These are phyloP conservation scores for Cladosporium sp. DNA, from an alignment of 2,329 filamentous ascomycete genomes.

Conservation along the genomic window DNA sequence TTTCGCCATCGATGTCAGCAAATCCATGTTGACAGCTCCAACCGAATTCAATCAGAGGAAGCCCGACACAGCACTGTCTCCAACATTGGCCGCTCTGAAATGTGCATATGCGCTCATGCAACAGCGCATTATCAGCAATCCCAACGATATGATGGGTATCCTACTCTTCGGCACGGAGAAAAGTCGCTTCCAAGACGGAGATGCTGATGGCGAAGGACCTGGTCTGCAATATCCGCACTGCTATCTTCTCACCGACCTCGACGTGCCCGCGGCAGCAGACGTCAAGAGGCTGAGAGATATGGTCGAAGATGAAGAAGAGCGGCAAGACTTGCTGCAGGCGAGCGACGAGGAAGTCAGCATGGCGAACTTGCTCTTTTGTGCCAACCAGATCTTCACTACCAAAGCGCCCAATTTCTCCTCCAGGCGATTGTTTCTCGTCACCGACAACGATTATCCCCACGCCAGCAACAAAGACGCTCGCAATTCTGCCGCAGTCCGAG, in stretches of 20 bases:
- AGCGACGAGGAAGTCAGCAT: conserved; percentile 69
- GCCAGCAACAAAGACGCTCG: conserved; percentile 65
- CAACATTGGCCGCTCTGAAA: conserved; percentile 80
- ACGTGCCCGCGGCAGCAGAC: conserved; percentile 80
- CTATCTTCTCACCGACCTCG: conserved; percentile 84
- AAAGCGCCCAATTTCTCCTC: conserved; percentile 94
- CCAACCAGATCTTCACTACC: conserved; percentile 94
- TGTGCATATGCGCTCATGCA: conserved; percentile 96
- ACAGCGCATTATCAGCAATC: conserved; percentile 95
- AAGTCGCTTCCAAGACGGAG: conserved; percentile 70
- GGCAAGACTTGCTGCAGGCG: conserved; percentile 64
- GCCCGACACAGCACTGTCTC: conserved; percentile 66
- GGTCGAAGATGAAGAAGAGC: conserved; percentile 73
- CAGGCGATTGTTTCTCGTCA: conserved; percentile 89
- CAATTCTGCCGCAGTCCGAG: conserved; percentile 75
- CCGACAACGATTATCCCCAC: conserved; percentile 88
- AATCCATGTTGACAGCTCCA: conserved; percentile 74
- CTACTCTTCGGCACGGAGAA: conserved; percentile 85
- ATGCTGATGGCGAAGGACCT: conserved; percentile 47
- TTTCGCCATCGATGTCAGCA: conserved; percentile 87
- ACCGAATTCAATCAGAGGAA: conserved; percentile 66
- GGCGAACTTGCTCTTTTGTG: conserved; percentile 88
- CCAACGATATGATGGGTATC: conserved; percentile 95
- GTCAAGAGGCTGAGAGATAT: conserved; percentile 75
- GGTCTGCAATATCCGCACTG: conserved; percentile 78